These are phyloP conservation scores for Tarenaya hassleriana DNA, from an alignment of 345 rosid species.

Conservation along the genomic window DNA sequence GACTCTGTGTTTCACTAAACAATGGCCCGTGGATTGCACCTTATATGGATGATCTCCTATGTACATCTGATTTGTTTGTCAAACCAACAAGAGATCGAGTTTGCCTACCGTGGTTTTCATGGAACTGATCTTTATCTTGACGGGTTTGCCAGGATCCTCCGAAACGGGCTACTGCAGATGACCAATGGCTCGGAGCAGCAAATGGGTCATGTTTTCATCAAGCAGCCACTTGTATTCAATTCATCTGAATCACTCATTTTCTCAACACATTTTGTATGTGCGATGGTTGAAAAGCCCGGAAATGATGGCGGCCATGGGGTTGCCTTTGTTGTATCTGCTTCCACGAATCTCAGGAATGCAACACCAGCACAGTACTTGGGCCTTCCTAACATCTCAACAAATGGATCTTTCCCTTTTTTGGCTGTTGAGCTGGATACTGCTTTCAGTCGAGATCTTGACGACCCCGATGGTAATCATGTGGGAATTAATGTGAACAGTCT, in stretches of 20 bases:
- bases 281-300: slow-evolving; percentile 16
- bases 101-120: slow-evolving; percentile 34
- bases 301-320: slow-evolving; percentile 48
- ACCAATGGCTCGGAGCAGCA: slow-evolving; percentile 29
- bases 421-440: slow-evolving; percentile 78
- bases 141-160: slow-evolving; percentile 25
- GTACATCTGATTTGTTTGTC: not conserved
- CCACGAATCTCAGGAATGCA: slow-evolving; percentile 32
- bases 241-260: slow-evolving; percentile 10
- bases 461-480: slow-evolving; percentile 47
- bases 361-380: slow-evolving; percentile 43
- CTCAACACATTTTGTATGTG: slow-evolving; percentile 25
- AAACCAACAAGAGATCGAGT: slow-evolving; percentile 19
- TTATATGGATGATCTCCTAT: not conserved
- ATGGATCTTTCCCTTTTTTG: slow-evolving; percentile 48
- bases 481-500: slow-evolving; percentile 51
- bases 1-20: too few species aligned
- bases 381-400: slow-evolving; percentile 33
- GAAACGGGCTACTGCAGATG: slow-evolving; percentile 35
- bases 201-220: slow-evolving; percentile 30
- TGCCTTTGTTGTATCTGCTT: slow-evolving; percentile 47
- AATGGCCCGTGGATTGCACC: too few species aligned
- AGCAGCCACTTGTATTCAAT: slow-evolving; percentile 22
- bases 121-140: slow-evolving; percentile 22
- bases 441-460: slow-evolving; percentile 35